Percentiles rank a stretch among this genome's conserved stretches.
Conservation (phyloP, 192 early-diverging fungal species). For the Helicostylum pulchrum region DNA sequence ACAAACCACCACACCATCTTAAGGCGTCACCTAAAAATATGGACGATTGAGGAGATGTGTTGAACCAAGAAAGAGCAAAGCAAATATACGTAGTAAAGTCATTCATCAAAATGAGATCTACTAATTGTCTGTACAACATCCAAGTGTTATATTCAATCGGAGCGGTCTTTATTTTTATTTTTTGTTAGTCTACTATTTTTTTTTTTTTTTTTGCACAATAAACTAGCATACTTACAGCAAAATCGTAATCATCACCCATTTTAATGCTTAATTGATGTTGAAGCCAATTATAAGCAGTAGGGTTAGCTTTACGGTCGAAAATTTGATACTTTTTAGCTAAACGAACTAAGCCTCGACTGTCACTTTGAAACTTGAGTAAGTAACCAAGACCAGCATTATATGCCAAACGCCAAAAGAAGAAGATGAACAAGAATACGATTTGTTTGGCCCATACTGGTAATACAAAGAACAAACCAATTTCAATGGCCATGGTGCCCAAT, state of each 20-base stretch:
- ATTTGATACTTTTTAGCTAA: constrained; percentile 68
- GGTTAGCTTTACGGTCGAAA: constrained; percentile 56
- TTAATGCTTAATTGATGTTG: constrained; percentile 68
- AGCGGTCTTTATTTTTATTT: constrained; percentile 48
- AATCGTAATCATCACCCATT: constrained; percentile 78
- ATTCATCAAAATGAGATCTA: constrained; percentile 90
- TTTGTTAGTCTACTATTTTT: background rate
- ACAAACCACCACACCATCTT: constrained; percentile 72
- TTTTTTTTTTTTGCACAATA: constrained; percentile 2
- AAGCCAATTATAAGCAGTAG: constrained; percentile 56
- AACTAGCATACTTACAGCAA: constrained; percentile 54
- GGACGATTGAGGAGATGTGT: constrained; percentile 57
- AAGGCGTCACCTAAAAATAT: constrained; percentile 63
- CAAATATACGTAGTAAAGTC: constrained; percentile 84
- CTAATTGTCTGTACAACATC: constrained; percentile 91
- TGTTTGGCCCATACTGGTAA: constrained; percentile 53
- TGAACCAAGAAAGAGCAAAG: constrained; percentile 81
- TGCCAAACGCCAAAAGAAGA: constrained; percentile 82
- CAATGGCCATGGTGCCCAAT: constrained; percentile 58
- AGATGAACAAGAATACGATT: constrained; percentile 66
- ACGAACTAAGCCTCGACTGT: constrained; percentile 65
- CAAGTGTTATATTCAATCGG: constrained; percentile 97
- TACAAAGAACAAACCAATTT: constrained; percentile 65
- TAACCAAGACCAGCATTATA: constrained; percentile 89
- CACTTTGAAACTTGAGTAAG: constrained; percentile 79